phyloP scores from a whole-genome alignment of 192 early-diverging fungal species.

The Entomortierella chlamydospora region DNA sequence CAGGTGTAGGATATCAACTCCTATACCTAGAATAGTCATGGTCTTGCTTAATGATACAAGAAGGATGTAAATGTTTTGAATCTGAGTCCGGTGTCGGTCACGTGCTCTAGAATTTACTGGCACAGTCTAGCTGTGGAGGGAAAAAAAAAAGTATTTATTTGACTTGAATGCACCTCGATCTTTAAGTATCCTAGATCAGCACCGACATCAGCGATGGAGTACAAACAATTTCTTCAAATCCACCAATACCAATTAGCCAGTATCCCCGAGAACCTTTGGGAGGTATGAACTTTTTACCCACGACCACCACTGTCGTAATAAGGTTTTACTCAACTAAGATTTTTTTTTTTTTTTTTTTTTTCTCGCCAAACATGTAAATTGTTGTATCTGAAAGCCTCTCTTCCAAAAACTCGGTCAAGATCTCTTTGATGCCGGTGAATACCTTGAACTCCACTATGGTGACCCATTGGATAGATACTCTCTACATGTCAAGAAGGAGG shows the following conservation, averaged over 20 bases:
- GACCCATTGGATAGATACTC: slow-evolving; percentile 63
- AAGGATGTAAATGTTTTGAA: not conserved
- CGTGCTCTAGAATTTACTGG: not conserved
- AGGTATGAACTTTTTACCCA: slow-evolving; percentile 40
- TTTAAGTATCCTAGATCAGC: slow-evolving; percentile 9
- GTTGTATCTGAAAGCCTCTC: slow-evolving; percentile 48
- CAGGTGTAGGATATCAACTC: slow-evolving; percentile 80
- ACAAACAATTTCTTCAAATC: slow-evolving; percentile 54
- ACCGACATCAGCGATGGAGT: slow-evolving; percentile 26
- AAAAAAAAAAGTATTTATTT: slow-evolving; percentile 9
- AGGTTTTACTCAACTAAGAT: too few species aligned
- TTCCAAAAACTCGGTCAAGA: slow-evolving; percentile 64
- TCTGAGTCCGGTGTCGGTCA: not conserved
- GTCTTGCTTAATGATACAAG: too few species aligned
- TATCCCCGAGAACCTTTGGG: slow-evolving; percentile 64
- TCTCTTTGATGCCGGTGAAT: slow-evolving; percentile 62
- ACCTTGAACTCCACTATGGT: slow-evolving; percentile 62
- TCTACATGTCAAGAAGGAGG: slow-evolving; percentile 60
- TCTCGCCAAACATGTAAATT: too few species aligned
- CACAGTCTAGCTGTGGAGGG: not conserved
- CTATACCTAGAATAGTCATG: slow-evolving; percentile 81
- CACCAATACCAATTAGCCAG: slow-evolving; percentile 63
- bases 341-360: slow-evolving; percentile 6
- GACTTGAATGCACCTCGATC: not conserved
- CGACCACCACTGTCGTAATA: not conserved